Evolutionary conservation across 2,329 filamentous ascomycete species (phyloP), one percentile per base, ranked within the genome.

Genomic region (Verticillium longisporum): DNA sequence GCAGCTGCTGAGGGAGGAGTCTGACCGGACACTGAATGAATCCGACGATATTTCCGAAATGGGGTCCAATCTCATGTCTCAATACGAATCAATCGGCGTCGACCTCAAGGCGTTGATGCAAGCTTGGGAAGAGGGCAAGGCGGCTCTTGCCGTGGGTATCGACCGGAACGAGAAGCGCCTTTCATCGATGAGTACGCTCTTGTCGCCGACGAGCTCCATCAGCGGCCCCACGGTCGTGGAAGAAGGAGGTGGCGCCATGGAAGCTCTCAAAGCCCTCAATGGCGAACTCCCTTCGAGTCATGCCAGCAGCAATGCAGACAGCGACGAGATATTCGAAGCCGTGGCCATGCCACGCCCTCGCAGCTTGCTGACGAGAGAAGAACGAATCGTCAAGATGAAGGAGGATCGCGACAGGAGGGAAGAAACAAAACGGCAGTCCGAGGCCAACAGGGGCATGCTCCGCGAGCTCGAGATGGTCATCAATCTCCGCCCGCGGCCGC

Each of bases 391-490:
- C 54, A 94, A 90, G 74, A 92, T 97, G 80, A 89, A 90, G 68
- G 93, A 97, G 71, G 94, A 98, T 55, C 84, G 94, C 61, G 87
- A 87, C 60, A 85, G 85, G 64, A 90, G 91, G 70, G 88, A 89
- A 21, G 80, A 86, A 50, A 79, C 87, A 50, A 85, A 87, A 60
- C 90, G 93, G 67, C 89, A 89, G 70, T 80, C 86, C 55, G 92
- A 97, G 64, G 89, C 91, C 11, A 96, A 87, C 65, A 90, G 88
- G 54, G 91, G 89, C 67, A 97, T 99, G 91, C 83, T 99, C 65
- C 88, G 89, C 65, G 95, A 99, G 76, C 81, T 99, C 62, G 92
- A 97, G 77, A 94, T 91, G 66, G 86, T 99, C 63, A 96, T 98
- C 72, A 85, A 80, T 70, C 75, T 80, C 36, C 74, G 80, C 32